Evolutionary conservation across 257 asterid genomes (phyloP).

Genomic region (Capsicum pubescens): DNA sequence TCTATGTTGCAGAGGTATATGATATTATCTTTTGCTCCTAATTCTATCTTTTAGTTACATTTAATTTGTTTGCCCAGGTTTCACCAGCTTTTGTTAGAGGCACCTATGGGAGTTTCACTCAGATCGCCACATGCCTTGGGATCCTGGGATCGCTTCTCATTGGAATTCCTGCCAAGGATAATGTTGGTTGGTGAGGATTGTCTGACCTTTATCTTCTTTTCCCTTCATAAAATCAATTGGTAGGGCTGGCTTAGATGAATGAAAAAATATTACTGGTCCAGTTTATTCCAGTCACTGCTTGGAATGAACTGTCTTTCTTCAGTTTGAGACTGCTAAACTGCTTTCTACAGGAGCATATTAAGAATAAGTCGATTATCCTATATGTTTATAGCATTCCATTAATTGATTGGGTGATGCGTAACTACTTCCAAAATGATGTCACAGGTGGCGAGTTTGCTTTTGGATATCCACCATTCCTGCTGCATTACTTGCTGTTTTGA

Average conservation of each 20-base stretch:
- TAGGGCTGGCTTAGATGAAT: neutral
- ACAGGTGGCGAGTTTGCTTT: conserved; percentile 98
- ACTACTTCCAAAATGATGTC: conserved; percentile 30
- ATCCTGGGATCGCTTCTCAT: conserved; percentile 70
- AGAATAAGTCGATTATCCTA: neutral
- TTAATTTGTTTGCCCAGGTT: conserved; percentile 59
- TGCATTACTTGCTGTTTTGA: conserved; percentile 68
- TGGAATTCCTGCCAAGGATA: conserved; percentile 83
- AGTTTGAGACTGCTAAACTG: conserved; percentile 12
- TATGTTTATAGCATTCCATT: neutral
- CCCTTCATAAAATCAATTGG: neutral
- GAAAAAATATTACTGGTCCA: neutral
- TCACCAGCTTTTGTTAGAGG: conserved; percentile 95
- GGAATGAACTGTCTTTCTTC: neutral
- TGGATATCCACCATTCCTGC: conserved; percentile 92
- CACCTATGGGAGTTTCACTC: conserved; percentile 88
- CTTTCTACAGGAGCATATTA: neutral
- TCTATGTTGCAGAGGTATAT: conserved; percentile 88
- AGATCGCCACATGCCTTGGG: conserved; percentile 92
- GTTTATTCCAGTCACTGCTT: neutral
- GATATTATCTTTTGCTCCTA: conserved; percentile 25
- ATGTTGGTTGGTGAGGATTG: conserved; percentile 69
- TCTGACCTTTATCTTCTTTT: conserved; percentile 17
- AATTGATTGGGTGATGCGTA: conserved; percentile 1
- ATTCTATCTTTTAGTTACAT: conserved; percentile 29